Base-by-base conservation (phyloP, 1,284 basidiomycete genomes). In the Malassezia restricta region DNA sequence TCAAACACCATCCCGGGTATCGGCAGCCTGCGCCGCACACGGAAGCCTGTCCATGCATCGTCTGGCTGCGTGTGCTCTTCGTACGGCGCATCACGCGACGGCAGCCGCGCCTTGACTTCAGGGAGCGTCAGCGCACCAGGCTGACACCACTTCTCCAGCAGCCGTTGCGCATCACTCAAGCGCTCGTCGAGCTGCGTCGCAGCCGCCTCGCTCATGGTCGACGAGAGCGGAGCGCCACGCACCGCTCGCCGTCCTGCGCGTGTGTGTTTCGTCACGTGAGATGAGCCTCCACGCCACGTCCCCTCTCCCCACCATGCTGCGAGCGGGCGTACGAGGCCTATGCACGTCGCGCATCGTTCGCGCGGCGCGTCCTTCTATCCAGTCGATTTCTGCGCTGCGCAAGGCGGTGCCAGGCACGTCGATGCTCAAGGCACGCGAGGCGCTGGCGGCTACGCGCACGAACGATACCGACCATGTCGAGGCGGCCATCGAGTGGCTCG, bases 351-450 rank as follows among this genome's bases (percentile, higher is more conserved):
- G 17, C 6, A n/a, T 17, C 11, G 28, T 30, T 1, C 8, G 8
- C 5, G 52, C 43, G 37, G 37, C 47, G n/a, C 37, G 43, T 12
- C 66, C 68, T 0, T 60, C 83, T 30, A 77, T 86, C 51, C 82
- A 84, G 58, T 82, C 90, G 58, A 84, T 96, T 57, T 84, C 85
- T 2, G 82, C 88, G 74, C 80, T 96, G 32, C 83, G 91, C 53
- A 86, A 85, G 75, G 78, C 78, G 55, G 81, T 83, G 62, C 78
- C 68, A 0, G 69, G 75, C 40, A 87, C 86, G 47, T 86, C 86
- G 11, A 82, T 94, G 66, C 78, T 82, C 42, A 88, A 90, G 76
- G 91, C 90, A 43, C 82, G 85, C 45, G 86, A 92, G 74, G 90
- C 91, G 2, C 83, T 95, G 51, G 74, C 77, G 45, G 81, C 82